A percentile compares a stretch with the other conserved stretches of the same genome.
These are phyloP conservation scores for Prunus yedoensis DNA, from an alignment of 331 rosid genomes.

Conservation along the genomic window DNA sequence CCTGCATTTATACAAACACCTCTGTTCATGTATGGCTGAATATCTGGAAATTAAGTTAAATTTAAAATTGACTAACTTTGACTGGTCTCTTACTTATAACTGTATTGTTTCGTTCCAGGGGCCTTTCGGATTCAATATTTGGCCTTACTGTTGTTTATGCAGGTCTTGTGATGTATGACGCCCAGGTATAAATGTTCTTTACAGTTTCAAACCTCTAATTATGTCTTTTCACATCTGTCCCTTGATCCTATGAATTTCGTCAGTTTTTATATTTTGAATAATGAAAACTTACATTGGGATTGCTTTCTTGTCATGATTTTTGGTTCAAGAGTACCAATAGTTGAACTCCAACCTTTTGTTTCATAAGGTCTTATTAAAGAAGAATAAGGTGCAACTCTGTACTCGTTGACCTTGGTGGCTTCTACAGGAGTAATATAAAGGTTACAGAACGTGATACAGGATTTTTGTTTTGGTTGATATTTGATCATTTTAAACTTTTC, in stretches of 20 bases:
- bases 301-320: neutral
- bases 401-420: neutral
- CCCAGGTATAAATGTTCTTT: slow-evolving; percentile 57
- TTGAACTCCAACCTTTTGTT: neutral
- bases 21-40: neutral
- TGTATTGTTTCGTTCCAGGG: slow-evolving; percentile 50
- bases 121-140: slow-evolving; percentile 82
- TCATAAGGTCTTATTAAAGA: neutral
- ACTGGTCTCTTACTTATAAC: neutral
- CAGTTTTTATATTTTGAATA: neutral
- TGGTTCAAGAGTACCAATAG: neutral
- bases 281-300: neutral
- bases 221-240: neutral
- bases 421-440: too few species aligned
- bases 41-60: neutral
- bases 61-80: neutral
- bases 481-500: too few species aligned
- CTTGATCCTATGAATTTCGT: neutral
- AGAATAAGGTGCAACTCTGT: neutral
- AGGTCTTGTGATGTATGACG: slow-evolving; percentile 83
- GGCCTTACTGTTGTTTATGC: slow-evolving; percentile 81
- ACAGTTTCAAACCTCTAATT: neutral
- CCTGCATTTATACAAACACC: neutral
- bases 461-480: too few species aligned
- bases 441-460: too few species aligned